Conservation (phyloP, 148 eudicot genomes). For the Nyssa sinensis region DNA sequence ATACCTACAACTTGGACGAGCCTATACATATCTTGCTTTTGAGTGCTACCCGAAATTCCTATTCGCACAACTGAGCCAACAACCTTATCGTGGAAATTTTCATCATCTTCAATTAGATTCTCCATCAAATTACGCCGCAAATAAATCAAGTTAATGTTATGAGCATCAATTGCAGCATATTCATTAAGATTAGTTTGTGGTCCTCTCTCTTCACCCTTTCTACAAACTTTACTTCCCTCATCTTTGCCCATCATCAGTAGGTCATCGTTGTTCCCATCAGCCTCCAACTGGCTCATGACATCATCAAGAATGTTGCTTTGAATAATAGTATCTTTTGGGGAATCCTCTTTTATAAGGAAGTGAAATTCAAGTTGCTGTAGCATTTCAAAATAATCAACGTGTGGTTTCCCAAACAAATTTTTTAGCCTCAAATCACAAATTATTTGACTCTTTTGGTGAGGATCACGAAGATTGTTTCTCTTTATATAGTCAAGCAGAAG, state of each 20-base stretch:
- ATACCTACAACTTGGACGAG: conserved; percentile 91
- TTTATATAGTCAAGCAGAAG: conserved; percentile 81
- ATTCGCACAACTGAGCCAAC: conserved; percentile 90
- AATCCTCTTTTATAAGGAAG: conserved; percentile 58
- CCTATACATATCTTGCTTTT: conserved; percentile 81
- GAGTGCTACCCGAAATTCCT: conserved; percentile 68
- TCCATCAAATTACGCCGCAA: conserved; percentile 72
- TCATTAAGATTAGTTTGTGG: conserved; percentile 54
- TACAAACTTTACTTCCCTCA: conserved; percentile 54
- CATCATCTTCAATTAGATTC: conserved; percentile 50
- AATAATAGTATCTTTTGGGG: conserved; percentile 39
- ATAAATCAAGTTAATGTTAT: conserved; percentile 81
- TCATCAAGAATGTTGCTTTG: conserved; percentile 51
- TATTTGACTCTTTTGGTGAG: conserved; percentile 71
- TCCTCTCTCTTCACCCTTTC: conserved; percentile 49
- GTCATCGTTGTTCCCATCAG: conserved; percentile 38
- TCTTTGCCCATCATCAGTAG: conserved; percentile 38
- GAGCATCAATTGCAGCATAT: conserved; percentile 86
- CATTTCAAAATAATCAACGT: conserved; percentile 93
- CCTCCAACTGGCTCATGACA: conserved; percentile 36
- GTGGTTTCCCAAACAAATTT: conserved; percentile 65
- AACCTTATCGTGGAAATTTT: conserved; percentile 71
- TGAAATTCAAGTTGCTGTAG: conserved; percentile 79
- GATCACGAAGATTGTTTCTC: conserved; percentile 85
- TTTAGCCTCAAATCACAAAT: conserved; percentile 80